Conservation (phyloP, 108 stramenopile species). For the Bacterosira constricta region DNA sequence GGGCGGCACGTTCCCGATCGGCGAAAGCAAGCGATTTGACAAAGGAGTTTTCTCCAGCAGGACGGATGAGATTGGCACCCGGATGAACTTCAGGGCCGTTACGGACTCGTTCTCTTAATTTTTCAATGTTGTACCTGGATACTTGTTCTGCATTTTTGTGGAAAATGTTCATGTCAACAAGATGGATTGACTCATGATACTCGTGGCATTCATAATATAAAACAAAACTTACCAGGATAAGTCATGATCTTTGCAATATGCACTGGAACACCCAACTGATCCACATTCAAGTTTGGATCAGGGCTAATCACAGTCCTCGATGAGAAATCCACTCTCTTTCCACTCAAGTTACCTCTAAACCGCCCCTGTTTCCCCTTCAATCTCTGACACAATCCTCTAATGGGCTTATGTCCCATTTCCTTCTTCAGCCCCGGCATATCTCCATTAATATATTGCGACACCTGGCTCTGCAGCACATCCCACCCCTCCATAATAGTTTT, state of each 20-base stretch:
- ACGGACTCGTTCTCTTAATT: slow-evolving; percentile 79
- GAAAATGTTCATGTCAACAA: background rate
- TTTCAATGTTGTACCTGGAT: slow-evolving; percentile 94
- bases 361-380: slow-evolving; percentile 97
- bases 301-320: slow-evolving; percentile 98
- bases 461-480: slow-evolving; percentile 96
- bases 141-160: slow-evolving; percentile 85
- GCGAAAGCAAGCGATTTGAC: slow-evolving; percentile 91
- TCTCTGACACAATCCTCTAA: slow-evolving; percentile 95
- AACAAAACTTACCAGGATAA: slow-evolving; percentile 71
- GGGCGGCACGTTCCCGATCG: slow-evolving; percentile 85
- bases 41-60: slow-evolving; percentile 63
- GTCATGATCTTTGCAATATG: slow-evolving; percentile 96
- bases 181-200: background rate
- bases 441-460: slow-evolving; percentile 96
- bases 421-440: slow-evolving; percentile 93
- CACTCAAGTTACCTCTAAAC: slow-evolving; percentile 97
- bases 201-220: background rate
- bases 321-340: slow-evolving; percentile 98
- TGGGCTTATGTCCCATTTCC: slow-evolving; percentile 90
- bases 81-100: slow-evolving; percentile 96
- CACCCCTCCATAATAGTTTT: slow-evolving; percentile 96
- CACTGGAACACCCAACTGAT: slow-evolving; percentile 98
- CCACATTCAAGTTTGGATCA: slow-evolving; percentile 93
- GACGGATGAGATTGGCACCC: slow-evolving; percentile 95